Conservation (phyloP, 1,139 yeast species). For the Yamadazyma dendronema region DNA sequence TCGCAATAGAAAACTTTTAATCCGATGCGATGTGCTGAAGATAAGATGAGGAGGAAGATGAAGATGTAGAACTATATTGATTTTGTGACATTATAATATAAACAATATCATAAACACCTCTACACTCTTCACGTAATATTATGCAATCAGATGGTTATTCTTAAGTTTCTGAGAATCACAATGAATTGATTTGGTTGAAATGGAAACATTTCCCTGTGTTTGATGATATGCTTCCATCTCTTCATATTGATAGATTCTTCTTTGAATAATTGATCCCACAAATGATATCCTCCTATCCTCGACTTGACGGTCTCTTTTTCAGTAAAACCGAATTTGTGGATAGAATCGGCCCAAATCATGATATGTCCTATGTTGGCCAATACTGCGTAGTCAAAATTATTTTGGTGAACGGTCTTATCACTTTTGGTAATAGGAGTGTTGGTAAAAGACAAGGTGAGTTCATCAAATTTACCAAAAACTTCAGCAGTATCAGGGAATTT, state of each 20-base stretch:
- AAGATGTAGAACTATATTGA: background rate
- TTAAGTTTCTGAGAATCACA: slow-evolving; percentile 28
- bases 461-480: slow-evolving; percentile 32
- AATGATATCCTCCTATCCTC: slow-evolving; percentile 41
- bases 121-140: slow-evolving; percentile 23
- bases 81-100: background rate
- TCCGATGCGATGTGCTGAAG: background rate
- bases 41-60: too few relatives aligned
- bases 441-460: slow-evolving; percentile 35
- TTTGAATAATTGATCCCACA: slow-evolving; percentile 44
- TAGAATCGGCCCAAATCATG: slow-evolving; percentile 35
- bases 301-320: slow-evolving; percentile 18
- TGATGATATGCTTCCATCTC: slow-evolving; percentile 47
- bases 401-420: slow-evolving; percentile 32
- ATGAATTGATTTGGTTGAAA: slow-evolving; percentile 45
- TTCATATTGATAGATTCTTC: slow-evolving; percentile 39
- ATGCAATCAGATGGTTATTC: slow-evolving; percentile 15
- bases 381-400: slow-evolving; percentile 40
- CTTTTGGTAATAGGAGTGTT: slow-evolving; percentile 39
- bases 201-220: slow-evolving; percentile 38
- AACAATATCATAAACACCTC: too few relatives aligned
- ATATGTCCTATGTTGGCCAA: slow-evolving; percentile 43
- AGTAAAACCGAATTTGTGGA: slow-evolving; percentile 17
- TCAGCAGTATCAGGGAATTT: slow-evolving; percentile 29
- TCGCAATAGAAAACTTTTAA: too few relatives aligned